Conservation (phyloP, 2,329 filamentous ascomycete genomes). For the Clarireedia hainanense region DNA sequence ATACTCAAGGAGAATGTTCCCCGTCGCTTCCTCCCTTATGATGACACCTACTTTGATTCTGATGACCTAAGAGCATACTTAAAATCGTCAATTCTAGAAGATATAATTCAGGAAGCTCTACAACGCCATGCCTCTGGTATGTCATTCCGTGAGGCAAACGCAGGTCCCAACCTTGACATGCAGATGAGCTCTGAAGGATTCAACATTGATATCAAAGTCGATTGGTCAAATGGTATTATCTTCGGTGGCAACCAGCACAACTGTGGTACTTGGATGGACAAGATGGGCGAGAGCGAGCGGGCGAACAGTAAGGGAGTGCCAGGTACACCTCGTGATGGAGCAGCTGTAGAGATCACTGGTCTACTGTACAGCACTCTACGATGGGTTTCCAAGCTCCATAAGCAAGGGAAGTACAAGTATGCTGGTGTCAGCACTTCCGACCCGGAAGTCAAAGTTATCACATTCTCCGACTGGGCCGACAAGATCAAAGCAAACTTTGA, state of each 20-base stretch:
- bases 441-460: constrained; percentile 44
- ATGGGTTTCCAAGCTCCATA: constrained; percentile 66
- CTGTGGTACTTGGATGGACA: constrained; percentile 99
- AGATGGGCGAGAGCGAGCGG: constrained; percentile 96
- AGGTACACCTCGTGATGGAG: constrained; percentile 92
- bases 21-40: constrained; percentile 85
- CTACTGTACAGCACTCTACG: constrained; percentile 81
- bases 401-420: constrained; percentile 64
- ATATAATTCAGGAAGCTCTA: constrained; percentile 87
- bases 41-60: constrained; percentile 86
- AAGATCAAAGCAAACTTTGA: constrained; percentile 84
- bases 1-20: constrained; percentile 71
- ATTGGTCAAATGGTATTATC: constrained; percentile 85
- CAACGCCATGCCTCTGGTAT: constrained; percentile 87
- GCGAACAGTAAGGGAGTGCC: constrained; percentile 90
- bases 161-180: constrained; percentile 76
- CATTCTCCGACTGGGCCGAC: constrained; percentile 70
- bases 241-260: constrained; percentile 92
- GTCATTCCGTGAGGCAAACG: constrained; percentile 91
- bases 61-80: constrained; percentile 84
- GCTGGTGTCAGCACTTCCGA: constrained; percentile 61
- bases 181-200: constrained; percentile 94
- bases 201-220: constrained; percentile 81
- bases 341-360: constrained; percentile 90
- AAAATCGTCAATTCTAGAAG: constrained; percentile 70